A percentile compares a stretch with the other conserved stretches of the same genome.
Evolutionary conservation across 345 rosid species (phyloP).

Genomic region (Zanthoxylum bungeanum): DNA sequence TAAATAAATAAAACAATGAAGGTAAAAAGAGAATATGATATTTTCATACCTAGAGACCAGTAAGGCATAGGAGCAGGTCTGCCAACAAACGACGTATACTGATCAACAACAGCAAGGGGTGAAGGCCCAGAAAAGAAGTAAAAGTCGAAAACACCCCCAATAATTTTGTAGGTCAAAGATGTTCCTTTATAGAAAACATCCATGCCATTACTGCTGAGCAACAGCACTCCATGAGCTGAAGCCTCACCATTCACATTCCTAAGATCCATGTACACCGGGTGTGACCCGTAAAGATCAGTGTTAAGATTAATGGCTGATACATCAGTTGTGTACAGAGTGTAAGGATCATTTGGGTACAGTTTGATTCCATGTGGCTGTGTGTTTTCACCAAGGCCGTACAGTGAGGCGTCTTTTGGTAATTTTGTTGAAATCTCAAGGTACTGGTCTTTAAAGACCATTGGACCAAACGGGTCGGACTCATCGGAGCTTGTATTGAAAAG

Average conservation of each 20-base stretch:
- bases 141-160: slow-evolving; percentile 91
- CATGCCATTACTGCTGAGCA: slow-evolving; percentile 96
- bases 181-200: slow-evolving; percentile 81
- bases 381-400: slow-evolving; percentile 92
- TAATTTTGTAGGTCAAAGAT: slow-evolving; percentile 84
- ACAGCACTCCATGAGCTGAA: slow-evolving; percentile 70
- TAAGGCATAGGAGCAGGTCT: slow-evolving; percentile 99
- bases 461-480: slow-evolving; percentile 46
- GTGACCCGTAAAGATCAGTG: slow-evolving; percentile 87
- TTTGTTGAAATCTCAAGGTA: slow-evolving; percentile 91
- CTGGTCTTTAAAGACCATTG: slow-evolving; percentile 89
- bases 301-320: slow-evolving; percentile 81
- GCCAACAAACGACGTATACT: slow-evolving; percentile 77
- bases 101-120: slow-evolving; percentile 79
- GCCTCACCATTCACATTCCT: slow-evolving; percentile 68
- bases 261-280: slow-evolving; percentile 96
- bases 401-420: slow-evolving; percentile 75
- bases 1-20: not conserved
- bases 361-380: slow-evolving; percentile 94
- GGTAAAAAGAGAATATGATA: slow-evolving; percentile 5
- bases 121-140: slow-evolving; percentile 83
- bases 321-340: slow-evolving; percentile 86
- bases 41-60: slow-evolving; percentile 81
- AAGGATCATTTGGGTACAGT: slow-evolving; percentile 85
- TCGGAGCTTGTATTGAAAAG: slow-evolving; percentile 74